phyloP scores from a whole-genome alignment of 495 filamentous ascomycete species.

The Xylaria palmicola region DNA sequence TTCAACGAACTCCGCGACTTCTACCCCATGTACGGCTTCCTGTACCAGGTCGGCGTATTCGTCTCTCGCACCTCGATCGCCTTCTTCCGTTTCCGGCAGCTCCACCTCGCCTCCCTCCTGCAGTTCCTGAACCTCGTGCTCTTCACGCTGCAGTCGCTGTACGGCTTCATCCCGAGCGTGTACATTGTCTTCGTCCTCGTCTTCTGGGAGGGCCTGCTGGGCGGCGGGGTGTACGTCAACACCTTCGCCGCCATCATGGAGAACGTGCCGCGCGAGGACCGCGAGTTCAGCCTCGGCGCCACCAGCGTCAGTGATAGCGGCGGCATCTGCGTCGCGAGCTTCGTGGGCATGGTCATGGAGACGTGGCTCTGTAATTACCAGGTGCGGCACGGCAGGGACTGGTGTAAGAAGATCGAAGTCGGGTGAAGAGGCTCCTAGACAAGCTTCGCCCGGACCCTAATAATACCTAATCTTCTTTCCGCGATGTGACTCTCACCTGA shows the following conservation, averaged over 20 bases:
- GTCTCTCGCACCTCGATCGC: conserved; percentile 87
- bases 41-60: conserved; percentile 94
- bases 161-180: conserved; percentile 76
- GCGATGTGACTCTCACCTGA: too few relatives aligned
- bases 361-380: conserved; percentile 80
- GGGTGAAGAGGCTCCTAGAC: conserved; percentile 17
- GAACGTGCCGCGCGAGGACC: conserved; percentile 66
- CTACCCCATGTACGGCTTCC: conserved; percentile 83
- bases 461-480: too few relatives aligned
- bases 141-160: conserved; percentile 71
- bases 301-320: conserved; percentile 90
- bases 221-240: conserved; percentile 90
- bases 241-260: conserved; percentile 90
- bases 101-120: conserved; percentile 82
- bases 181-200: conserved; percentile 78
- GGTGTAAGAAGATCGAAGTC: conserved; percentile 57
- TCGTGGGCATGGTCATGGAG: conserved; percentile 84
- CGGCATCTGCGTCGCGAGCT: conserved; percentile 86
- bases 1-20: conserved; percentile 82
- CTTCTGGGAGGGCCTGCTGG: conserved; percentile 95
- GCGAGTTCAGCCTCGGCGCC: conserved; percentile 87
- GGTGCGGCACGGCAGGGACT: conserved; percentile 71
- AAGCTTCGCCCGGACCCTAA: too few relatives aligned
- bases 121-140: conserved; percentile 77
- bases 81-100: conserved; percentile 74